Conservation (phyloP, 163 green algal genomes). For the Scenedesmus sp. region DNA sequence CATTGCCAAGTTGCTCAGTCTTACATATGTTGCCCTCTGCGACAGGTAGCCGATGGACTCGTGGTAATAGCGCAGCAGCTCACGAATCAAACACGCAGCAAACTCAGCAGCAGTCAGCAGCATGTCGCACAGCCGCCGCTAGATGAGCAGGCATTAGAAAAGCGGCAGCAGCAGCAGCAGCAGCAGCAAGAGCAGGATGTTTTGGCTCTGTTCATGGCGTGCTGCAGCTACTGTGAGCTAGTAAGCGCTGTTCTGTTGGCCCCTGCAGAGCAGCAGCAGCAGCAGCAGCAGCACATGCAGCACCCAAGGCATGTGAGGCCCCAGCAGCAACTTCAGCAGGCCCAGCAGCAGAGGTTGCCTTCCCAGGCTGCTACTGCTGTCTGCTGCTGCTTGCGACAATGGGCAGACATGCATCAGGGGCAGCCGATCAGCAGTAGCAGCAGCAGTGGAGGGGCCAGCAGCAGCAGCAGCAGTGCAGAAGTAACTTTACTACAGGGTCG, state of each 20-base stretch:
- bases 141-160: neutral
- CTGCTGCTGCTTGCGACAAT: constrained; percentile 23
- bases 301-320: neutral
- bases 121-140: neutral
- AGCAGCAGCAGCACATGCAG: neutral
- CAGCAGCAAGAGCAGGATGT: neutral
- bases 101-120: neutral
- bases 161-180: neutral
- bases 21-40: neutral
- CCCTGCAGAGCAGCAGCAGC: neutral
- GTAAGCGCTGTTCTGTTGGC: neutral
- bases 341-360: neutral
- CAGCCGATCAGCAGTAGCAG: neutral
- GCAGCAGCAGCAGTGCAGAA: neutral
- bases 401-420: neutral
- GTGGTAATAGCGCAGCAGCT: constrained; percentile 28
- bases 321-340: neutral
- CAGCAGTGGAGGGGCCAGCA: neutral
- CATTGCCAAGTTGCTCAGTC: neutral
- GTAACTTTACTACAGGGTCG: neutral
- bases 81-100: neutral
- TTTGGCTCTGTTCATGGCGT: neutral
- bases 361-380: constrained; percentile 1
- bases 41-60: constrained; percentile 10
- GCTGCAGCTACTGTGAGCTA: neutral